Base-by-base conservation (phyloP, 192 early-diverging fungal species). In the Oehlia diaphana region DNA sequence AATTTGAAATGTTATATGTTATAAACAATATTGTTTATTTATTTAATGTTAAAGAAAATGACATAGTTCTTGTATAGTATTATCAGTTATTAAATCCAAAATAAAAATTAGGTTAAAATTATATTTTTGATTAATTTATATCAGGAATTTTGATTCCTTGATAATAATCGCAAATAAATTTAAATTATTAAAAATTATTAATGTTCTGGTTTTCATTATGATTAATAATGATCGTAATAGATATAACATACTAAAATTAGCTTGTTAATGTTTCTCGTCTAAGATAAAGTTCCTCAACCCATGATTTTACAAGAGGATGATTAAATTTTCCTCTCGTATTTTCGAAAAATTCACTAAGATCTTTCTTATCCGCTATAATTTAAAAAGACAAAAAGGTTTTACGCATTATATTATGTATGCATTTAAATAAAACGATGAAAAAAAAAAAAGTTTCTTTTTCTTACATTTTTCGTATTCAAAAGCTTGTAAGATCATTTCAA, bases 401-500 rank as follows among this genome's bases (percentile, higher is more conserved):
- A 33, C 1, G 1, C 9, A 14, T 35, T 13, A 23, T 63, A 63
- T 23, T 39, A 66, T 67, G 64, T 37, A 69, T 63, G 44, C 23
- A 58, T 21, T 33, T 35, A 76, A 44, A 75, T 62, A 70, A 70
- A 50, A 37, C 3, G 63, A 8, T 19, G 28, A 74, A 19, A 50
- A 69, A 16, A 9, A n/a, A n/a, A 2, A 49, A 8, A 63, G 35
- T 37, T 37, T 37, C 31, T 31, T 31, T 47, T 50, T 35, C 84
- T 88, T 87, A 94, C 88, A 87, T 82, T 91, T 82, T 65, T 98
- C 96, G 80, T 98, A 98, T 81, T 97, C 96, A 39, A 93, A 79
- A 4, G 95, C 96, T 84, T 96, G 95, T 64, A 95, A 87, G 77
- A 96, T 94, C 95, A 98, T 95, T 84, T 98, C 96, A 90, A 96